Evolutionary conservation across 2,329 filamentous ascomycete species (phyloP), one percentile per base, ranked within the genome.

Genomic region (Aspergillus glaucus): DNA sequence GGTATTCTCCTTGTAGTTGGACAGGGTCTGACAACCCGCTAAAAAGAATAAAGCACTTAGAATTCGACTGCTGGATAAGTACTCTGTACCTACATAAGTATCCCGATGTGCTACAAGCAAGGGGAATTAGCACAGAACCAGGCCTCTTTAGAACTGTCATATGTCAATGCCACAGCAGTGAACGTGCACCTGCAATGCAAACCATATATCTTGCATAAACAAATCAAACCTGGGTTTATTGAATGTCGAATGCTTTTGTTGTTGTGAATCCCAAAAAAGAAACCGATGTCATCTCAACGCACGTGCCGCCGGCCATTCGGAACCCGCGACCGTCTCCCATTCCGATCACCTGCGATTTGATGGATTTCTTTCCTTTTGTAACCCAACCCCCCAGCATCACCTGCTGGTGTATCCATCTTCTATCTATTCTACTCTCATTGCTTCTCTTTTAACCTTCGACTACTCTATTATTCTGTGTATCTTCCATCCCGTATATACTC

Each of bases 391-490:
- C 37, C 37, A 12, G 37, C 37, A 22, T 40, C 34, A 21, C 37
- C 15, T 17, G 37, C 37, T 40, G 15, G 37, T 21, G 37, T 40
- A 15, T 19, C 8, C 21, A 15, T 43, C 21, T 30, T 43, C 41
- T 49, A 10, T 43, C n/a, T 30, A 4, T 34, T 48, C 26, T 22
- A 47, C 22, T 21, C 10, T 30, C 24, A 43, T 34, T 28, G 12
- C 21, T 3, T 15, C 17, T 37, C 17, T 43, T 5, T 37, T 37
- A 30, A 24, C 17, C 15, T 10, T 41, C 28, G 15, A 59, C 43
- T 43, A 66, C 55, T 49, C 66, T 67, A 17, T 62, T 60, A 46
- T 17, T 30, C 12, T 26, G 14, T 37, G 17, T 34, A 9, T 36
- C 17, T 47, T 26, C 34, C 58, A 42, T 44, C 66, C 57, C 49